Evolutionary conservation across 116 monocot species (phyloP).

Genomic region (Iris pallida): DNA sequence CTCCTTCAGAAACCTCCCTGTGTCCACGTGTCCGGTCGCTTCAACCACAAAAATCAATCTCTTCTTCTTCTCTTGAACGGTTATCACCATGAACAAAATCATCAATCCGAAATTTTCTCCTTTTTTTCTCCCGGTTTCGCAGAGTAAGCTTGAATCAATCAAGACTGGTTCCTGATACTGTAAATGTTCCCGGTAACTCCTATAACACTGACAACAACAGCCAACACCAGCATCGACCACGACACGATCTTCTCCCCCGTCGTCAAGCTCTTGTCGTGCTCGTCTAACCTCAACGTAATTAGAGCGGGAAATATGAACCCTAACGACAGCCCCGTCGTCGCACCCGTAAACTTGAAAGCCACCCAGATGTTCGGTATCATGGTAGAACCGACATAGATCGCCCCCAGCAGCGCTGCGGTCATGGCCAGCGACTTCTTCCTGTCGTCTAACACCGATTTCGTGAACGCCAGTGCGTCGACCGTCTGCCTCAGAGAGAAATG

Average conservation of each 20-base stretch:
- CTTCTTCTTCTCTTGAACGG: too few species aligned
- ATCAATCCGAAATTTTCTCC: background rate
- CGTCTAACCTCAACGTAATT: conserved; percentile 61
- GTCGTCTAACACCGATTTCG: conserved; percentile 17
- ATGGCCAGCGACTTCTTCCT: conserved; percentile 47
- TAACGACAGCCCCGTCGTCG: conserved; percentile 70
- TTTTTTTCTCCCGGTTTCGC: background rate
- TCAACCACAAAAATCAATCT: too few species aligned
- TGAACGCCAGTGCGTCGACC: conserved; percentile 50
- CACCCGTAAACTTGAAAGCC: conserved; percentile 96
- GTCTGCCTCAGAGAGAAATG: conserved; percentile 93
- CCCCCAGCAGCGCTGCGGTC: conserved; percentile 47
- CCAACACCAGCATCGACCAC: conserved; percentile 57
- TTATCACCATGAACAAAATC: too few species aligned
- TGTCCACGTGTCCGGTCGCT: too few species aligned
- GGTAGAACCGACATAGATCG: conserved; percentile 80
- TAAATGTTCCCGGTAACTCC: conserved; percentile 73
- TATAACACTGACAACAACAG: conserved; percentile 59
- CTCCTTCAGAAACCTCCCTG: too few species aligned
- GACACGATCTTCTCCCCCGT: conserved; percentile 38
- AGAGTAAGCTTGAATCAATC: conserved; percentile 8
- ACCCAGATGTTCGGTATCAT: conserved; percentile 88
- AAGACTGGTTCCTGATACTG: conserved; percentile 37
- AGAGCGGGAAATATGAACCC: conserved; percentile 90
- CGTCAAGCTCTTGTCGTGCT: conserved; percentile 34